phyloP scores from a whole-genome alignment of 495 filamentous ascomycete genomes.

The Tuber brumale region DNA sequence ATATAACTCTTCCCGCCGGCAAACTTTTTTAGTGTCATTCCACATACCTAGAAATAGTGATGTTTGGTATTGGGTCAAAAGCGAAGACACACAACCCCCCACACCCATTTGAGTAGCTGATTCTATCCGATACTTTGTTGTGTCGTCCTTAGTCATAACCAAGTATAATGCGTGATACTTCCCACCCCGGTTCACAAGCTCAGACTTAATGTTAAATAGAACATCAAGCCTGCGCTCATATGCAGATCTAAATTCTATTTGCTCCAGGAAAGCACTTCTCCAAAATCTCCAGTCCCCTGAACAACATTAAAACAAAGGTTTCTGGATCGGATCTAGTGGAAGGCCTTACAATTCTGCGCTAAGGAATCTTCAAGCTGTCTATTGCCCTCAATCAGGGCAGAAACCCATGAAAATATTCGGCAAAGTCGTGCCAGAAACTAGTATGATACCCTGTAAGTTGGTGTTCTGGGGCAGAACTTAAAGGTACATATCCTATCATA shows the following conservation, averaged over 20 bases:
- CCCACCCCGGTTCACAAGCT: neutral
- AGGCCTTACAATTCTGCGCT: neutral
- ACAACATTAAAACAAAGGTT: neutral
- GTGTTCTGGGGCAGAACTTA: neutral
- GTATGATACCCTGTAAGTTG: neutral
- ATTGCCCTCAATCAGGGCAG: neutral
- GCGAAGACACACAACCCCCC: neutral
- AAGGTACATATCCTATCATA: neutral
- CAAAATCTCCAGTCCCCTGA: constrained; percentile 19
- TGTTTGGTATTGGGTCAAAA: constrained; percentile 15
- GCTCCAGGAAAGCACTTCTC: constrained; percentile 12
- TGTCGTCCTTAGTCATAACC: neutral
- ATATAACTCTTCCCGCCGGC: neutral
- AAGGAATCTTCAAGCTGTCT: neutral
- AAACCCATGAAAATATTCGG: neutral
- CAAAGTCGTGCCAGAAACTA: neutral
- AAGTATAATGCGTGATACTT: neutral
- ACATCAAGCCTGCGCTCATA: constrained; percentile 10
- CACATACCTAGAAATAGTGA: constrained; percentile 10
- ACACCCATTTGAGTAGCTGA: neutral
- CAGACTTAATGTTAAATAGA: neutral
- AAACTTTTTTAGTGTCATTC: neutral
- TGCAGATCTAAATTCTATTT: constrained; percentile 23
- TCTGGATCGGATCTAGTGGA: neutral
- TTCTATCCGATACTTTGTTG: neutral